These are phyloP conservation scores for Vicia villosa DNA, from an alignment of 306 rosid genomes.

Conservation along the genomic window DNA sequence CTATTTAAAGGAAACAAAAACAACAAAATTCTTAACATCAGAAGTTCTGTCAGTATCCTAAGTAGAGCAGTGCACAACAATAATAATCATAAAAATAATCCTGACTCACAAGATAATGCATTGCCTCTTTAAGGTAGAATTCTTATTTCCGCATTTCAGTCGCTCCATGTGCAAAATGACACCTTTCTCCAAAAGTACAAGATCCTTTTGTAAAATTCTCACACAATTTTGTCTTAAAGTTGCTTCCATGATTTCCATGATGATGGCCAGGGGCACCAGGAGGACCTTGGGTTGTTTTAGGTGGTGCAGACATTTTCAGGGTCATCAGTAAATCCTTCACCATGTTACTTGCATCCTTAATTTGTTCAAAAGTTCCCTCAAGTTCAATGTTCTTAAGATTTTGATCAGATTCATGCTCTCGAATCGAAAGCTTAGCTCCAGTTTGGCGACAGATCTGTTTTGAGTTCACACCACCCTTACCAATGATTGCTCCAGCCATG, in stretches of 20 bases:
- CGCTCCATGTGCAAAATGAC: slow-evolving; percentile 95
- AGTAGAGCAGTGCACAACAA: slow-evolving; percentile 48
- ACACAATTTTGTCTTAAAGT: slow-evolving; percentile 86
- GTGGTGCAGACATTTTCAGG: slow-evolving; percentile 59
- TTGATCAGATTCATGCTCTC: slow-evolving; percentile 86
- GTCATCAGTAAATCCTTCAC: slow-evolving; percentile 75
- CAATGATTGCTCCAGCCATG: slow-evolving; percentile 93
- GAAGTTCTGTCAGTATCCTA: slow-evolving; percentile 46
- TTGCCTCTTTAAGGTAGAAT: slow-evolving; percentile 11
- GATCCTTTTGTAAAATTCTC: slow-evolving; percentile 88
- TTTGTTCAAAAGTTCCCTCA: slow-evolving; percentile 92
- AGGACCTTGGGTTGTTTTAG: slow-evolving; percentile 48
- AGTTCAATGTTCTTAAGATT: slow-evolving; percentile 87
- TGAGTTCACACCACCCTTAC: slow-evolving; percentile 95
- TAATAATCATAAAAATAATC: slow-evolving; percentile 17
- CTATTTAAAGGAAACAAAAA: slow-evolving; percentile 32
- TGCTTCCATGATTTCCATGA: slow-evolving; percentile 47
- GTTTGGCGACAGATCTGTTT: slow-evolving; percentile 97
- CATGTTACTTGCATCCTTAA: slow-evolving; percentile 84
- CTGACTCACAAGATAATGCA: slow-evolving; percentile 38
- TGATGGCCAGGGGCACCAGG: slow-evolving; percentile 51
- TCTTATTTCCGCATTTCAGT: slow-evolving; percentile 74
- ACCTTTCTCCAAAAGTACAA: slow-evolving; percentile 95
- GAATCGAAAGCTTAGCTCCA: slow-evolving; percentile 88
- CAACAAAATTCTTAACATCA: slow-evolving; percentile 43